Base-by-base conservation (phyloP, 345 rosid genomes). In the Psidium friedrichsthalianum region DNA sequence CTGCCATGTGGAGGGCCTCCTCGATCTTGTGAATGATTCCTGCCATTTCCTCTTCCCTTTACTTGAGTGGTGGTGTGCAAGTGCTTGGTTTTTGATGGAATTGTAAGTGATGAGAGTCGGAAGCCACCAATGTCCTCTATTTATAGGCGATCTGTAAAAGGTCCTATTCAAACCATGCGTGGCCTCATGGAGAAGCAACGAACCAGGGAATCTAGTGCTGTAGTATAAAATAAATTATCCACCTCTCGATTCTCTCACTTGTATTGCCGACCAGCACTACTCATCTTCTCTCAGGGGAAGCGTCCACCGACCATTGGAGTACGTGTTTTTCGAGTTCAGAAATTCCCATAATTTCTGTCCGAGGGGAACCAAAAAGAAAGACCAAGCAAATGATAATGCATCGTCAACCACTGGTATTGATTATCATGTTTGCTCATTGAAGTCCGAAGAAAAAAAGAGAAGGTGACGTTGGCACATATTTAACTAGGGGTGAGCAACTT, bases 1-100 rank as follows among this genome's bases (percentile, higher is more conserved):
- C 95, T 89, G 95, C 96, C 8, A 91, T 85, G 86, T 91, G 92
- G 59, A 94, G 95, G 56, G 92, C 88, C 81, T 90, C 96, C 16
- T 53, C 92, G 47, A 94, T 91, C 90, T 94, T 94, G 86, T 90
- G 84, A 20, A 93, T 89, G 57, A 93, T 87, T 87, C 95, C 96
- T 51, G 95, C 49, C 96, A 94, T 92, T 80, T 32, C 13, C 40
- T 58, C 74, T 24, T 11, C 51, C 59, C 27, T 15, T 15, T 9
- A 10, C 25, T 69, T 47, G 25, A 32, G 78, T 18, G 80, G 2
- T 36, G 80, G 8, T 18, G 24, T 9, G 47, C 47, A 21, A 36
- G 80, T 20, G 47, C 25, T 20, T 18, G 47, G 44, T 69, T 69
- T 36, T 18, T 18, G 6, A 69, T 32, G 78, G 24, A 32, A 69